Base-by-base conservation (phyloP, 2,329 filamentous ascomycete genomes). In the Coniochaeta ligniaria region DNA sequence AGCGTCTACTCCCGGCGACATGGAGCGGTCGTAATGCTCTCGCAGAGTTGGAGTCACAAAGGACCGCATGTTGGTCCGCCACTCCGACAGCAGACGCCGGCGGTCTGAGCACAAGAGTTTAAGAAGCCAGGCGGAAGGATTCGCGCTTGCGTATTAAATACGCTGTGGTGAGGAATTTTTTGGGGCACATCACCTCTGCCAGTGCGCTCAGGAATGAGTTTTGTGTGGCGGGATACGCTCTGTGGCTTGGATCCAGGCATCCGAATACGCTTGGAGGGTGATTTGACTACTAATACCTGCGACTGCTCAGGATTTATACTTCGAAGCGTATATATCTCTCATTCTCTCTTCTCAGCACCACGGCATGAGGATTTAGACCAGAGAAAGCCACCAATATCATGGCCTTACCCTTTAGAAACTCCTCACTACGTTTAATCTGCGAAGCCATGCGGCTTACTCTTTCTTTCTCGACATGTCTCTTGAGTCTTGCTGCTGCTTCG, bases 361-460 rank as follows among this genome's bases (percentile, higher is more conserved):
- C n/a, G n/a, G n/a, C n/a, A n/a, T n/a, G n/a, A 50, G 45, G 22
- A 24, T 28, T 50, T 20, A 50, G 45, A 50, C 45, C 26, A 50
- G 11, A 26, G 45, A 6, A 50, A 50, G 45, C 24, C 45, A 50
- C 45, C 6, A 26, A 24, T 2, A 31, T 31, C 28, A 31, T 31
- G 5, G 28, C 28, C 28, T 31, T 5, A 31, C 9, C 28, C 28
- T 31, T 31, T 9, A 6, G 9, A 31, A 31, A 31, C 28, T 31
- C 28, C 28, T 31, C 28, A 31, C 9, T 6, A 38, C 35, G 35
- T 14, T 38, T 11, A 38, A 12, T 3, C 4, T 38, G 28, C 12
- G 35, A 4, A 38, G 16, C 12, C 35, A 64, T 64, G 62, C 62
- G 62, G 59, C 41, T 60, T 24, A 52, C 35, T 35, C 41, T 57